A percentile compares a stretch with the other conserved stretches of the same genome.
phyloP scores from a whole-genome alignment of 2,329 filamentous ascomycete species.

The Verticillium klebahnii region DNA sequence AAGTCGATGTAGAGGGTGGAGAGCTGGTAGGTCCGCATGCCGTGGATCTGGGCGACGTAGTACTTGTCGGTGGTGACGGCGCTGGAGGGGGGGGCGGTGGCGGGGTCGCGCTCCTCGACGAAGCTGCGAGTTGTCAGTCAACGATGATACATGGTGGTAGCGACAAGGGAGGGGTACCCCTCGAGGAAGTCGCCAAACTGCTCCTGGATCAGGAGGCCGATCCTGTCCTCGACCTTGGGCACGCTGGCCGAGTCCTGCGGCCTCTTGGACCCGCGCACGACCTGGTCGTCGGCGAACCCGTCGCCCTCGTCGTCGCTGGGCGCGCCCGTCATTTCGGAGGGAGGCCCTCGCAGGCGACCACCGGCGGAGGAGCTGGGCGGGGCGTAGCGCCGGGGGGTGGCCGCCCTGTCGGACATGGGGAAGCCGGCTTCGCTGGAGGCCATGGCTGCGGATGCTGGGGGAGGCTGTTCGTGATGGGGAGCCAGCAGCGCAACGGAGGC shows the following conservation, averaged over 20 bases:
- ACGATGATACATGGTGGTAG: not conserved
- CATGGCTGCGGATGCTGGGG: slow-evolving; percentile 28
- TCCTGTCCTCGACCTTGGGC: slow-evolving; percentile 69
- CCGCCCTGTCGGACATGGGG: slow-evolving; percentile 49
- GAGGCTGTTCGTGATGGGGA: slow-evolving; percentile 10
- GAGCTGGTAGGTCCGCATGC: slow-evolving; percentile 67
- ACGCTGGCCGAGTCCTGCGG: slow-evolving; percentile 47
- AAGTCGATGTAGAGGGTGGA: slow-evolving; percentile 86
- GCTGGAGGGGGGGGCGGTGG: slow-evolving; percentile 61
- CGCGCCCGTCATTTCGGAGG: slow-evolving; percentile 56
- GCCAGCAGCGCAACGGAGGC: slow-evolving; percentile 9
- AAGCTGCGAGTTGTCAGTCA: slow-evolving; percentile 41
- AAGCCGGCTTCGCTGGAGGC: slow-evolving; percentile 53
- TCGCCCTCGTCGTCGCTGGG: slow-evolving; percentile 59
- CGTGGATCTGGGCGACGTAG: slow-evolving; percentile 79
- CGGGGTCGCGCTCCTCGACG: slow-evolving; percentile 62
- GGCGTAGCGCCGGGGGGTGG: slow-evolving; percentile 37
- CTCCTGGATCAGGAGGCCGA: slow-evolving; percentile 69
- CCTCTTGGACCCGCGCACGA: slow-evolving; percentile 44
- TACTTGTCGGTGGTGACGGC: slow-evolving; percentile 73
- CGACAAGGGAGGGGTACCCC: slow-evolving; percentile 39
- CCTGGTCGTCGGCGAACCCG: slow-evolving; percentile 61
- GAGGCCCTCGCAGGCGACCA: slow-evolving; percentile 51
- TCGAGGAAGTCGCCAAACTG: slow-evolving; percentile 80
- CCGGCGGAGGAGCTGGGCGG: slow-evolving; percentile 47